Base-by-base conservation (phyloP, 805 yeast genomes). In the Monosporozyma yasuniensis region DNA sequence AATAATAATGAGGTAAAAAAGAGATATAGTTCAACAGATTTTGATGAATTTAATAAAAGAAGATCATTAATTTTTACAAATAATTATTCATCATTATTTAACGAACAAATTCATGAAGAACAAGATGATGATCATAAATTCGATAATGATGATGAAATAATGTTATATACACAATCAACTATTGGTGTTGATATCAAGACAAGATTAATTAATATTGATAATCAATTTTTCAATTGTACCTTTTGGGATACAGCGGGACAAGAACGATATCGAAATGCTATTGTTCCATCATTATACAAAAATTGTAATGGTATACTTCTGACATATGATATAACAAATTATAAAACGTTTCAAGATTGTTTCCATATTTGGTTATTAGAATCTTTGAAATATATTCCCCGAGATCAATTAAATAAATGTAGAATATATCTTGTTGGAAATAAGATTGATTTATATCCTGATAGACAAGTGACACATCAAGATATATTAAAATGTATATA, bases 181-280 rank as follows among this genome's bases (percentile, higher is more conserved):
- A 69, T 75, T 37, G 79, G 79, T 12, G 71, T 75, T 5, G 78
- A 75, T 54, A 63, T 75, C 44, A 74, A 73, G 57, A 71, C 72
- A 8, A 69, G 72, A 46, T 53, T 69, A 12, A 69, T 74, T 11
- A 72, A 71, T 53, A 70, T 75, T 14, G 77, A 73, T 54, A 70
- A 72, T 22, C 60, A 71, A 42, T 63, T 63, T 44, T 74, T 72
- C 61, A 73, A 74, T 54, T 67, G 74, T 12, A 70, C 70, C 8
- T 56, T 74, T 48, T 75, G 78, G 78, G 78, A 74, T 54, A 74
- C 78, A 12, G 79, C 79, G 3, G 79, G 79, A 3, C 78, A 74
- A 59, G 78, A 74, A 55, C 61, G 77, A 47, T 75, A 71, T 51
- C 63, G 75, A 52, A 73, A 74, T 44, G 72, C 73, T 14, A 61